Evolutionary conservation across 805 yeast species (phyloP).

Genomic region (Blastobotrys parvus): DNA sequence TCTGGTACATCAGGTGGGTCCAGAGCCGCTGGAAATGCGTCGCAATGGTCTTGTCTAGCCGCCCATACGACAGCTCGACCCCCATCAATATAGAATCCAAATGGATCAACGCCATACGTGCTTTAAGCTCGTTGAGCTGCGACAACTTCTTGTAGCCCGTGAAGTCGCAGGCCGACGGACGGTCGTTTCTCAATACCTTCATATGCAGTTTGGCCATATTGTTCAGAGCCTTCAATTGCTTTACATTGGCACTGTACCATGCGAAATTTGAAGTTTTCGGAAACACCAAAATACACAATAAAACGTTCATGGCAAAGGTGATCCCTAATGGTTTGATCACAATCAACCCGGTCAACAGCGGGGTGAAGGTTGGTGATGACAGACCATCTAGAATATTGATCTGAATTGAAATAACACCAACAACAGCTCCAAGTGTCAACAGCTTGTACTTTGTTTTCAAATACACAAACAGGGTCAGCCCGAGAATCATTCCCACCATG

Average conservation of each 20-base stretch:
- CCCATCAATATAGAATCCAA: conserved; percentile 13
- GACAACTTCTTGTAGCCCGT: conserved; percentile 4
- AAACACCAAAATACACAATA: conserved; percentile 18
- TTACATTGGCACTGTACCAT: conserved; percentile 12
- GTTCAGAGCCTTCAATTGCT: conserved; percentile 13
- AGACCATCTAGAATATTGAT: conserved; percentile 17
- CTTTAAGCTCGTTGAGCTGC: background rate
- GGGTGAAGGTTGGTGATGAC: conserved; percentile 22
- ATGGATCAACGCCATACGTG: conserved; percentile 8
- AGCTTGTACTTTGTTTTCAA: conserved; percentile 11
- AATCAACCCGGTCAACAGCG: conserved; percentile 17
- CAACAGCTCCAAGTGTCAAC: conserved; percentile 17
- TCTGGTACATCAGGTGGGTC: conserved; percentile 16
- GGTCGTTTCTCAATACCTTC: conserved; percentile 5
- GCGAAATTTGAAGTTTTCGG: conserved; percentile 23
- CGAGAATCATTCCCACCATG: conserved; percentile 18
- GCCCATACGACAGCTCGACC: conserved; percentile 20
- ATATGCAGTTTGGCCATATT: conserved; percentile 7
- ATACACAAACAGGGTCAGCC: conserved; percentile 15
- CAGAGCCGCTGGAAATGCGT: conserved; percentile 19
- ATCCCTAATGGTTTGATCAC: conserved; percentile 21
- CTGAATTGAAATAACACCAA: conserved; percentile 18
- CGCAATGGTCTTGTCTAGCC: conserved; percentile 20
- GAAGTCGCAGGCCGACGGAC: conserved; percentile 14
- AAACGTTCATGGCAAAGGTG: conserved; percentile 18